These are phyloP conservation scores for Pyrenula massariospora DNA, from an alignment of 495 filamentous ascomycete genomes.

Conservation along the genomic window DNA sequence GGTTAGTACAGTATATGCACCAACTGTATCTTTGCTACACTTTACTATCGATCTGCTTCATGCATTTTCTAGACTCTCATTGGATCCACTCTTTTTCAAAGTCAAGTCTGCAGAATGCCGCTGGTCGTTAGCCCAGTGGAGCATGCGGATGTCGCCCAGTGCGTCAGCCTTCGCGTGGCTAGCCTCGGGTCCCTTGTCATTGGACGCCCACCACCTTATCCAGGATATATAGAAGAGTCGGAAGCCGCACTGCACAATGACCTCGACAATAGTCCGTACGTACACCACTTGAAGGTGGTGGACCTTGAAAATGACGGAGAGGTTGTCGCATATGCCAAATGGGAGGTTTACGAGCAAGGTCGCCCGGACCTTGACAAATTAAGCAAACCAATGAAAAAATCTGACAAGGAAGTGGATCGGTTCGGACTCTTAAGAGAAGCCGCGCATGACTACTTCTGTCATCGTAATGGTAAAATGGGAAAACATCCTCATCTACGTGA, in stretches of 20 bases:
- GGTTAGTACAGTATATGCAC: too few species aligned
- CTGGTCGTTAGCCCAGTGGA: neutral
- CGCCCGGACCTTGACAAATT: neutral
- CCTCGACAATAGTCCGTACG: neutral
- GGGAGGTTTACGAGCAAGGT: slow-evolving; percentile 6
- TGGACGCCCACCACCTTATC: neutral
- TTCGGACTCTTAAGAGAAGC: neutral
- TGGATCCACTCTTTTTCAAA: too few species aligned
- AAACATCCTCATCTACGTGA: neutral
- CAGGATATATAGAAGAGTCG: neutral
- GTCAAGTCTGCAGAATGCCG: neutral
- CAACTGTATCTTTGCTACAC: too few species aligned
- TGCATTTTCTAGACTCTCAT: too few species aligned
- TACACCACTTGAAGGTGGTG: neutral
- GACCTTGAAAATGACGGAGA: slow-evolving; percentile 3
- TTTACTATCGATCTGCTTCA: too few species aligned
- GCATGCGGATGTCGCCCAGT: neutral
- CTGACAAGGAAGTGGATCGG: neutral
- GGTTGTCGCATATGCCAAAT: slow-evolving; percentile 12
- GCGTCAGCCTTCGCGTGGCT: neutral
- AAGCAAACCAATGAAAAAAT: neutral
- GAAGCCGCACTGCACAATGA: neutral
- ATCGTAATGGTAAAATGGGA: neutral
- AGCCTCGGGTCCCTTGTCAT: neutral
- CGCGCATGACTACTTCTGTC: neutral